Base-by-base conservation (phyloP, 1,139 yeast genomes). In the Zygosaccharomyces sapae region DNA sequence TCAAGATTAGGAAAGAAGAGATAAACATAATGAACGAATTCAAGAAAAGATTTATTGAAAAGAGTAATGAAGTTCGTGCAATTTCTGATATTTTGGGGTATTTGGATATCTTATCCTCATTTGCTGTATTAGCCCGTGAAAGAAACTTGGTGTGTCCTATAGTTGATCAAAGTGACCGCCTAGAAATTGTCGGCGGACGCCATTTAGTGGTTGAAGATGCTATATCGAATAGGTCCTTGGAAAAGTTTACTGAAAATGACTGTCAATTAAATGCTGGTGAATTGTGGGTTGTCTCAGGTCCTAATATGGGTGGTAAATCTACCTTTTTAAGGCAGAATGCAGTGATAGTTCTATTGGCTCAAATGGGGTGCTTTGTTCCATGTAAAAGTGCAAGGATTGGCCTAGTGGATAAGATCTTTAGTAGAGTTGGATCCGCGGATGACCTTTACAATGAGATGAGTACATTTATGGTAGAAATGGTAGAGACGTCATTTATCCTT, bases 271-370 rank as follows among this genome's bases (percentile, higher is more conserved):
- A 62, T 3, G 59, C 67, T 1, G 67, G 71, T 0, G 59, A 66
- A 8, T 56, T 75, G 10, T 86, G 95, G 90, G 75, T 92, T 6
- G 81, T 92, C 4, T 83, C 96, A 0, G 98, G 98, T 0, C 97
- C 97, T 1, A 92, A 92, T 62, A 92, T 92, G 97, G 97, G 97
- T 3, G 98, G 98, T 0, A 92, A 92, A 61, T 86, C 96, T 38
- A 90, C 97, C 0, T 92, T 80, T 59, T 69, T 92, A 43, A 75
- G 97, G 41, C 97, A 90, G 56, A 86, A 84, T 61, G 97, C 97
- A 0, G 68, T 89, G 12, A 86, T 88, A 41, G 83, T 82, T 0
- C 83, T 92, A 39, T 62, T 92, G 56, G 95, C 96, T 0, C 98
- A 92, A 59, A 83, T 87, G 24, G 98, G 98, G 0, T 80, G 84